Base-by-base conservation (phyloP, 2,329 filamentous ascomycete species). In the Neofusicoccum umdonicola region DNA sequence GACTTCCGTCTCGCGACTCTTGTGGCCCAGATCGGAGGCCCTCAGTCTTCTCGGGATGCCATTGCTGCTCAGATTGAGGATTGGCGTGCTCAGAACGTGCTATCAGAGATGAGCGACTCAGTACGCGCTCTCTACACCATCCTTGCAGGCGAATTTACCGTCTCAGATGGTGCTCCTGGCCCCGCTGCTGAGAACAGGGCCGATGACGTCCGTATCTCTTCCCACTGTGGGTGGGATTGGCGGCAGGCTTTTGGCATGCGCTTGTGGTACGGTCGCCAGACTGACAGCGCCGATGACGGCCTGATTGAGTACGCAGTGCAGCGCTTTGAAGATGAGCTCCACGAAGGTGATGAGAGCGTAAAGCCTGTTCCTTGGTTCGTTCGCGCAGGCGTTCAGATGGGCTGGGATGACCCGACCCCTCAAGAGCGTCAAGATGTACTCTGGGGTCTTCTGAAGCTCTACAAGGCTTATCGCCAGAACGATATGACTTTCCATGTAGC, bases 111-210 rank as follows among this genome's bases (percentile, higher is more conserved):
- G 77, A 88, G 87, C 15, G 89, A 95, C 68, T 84, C 92, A 1
- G 87, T 97, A 50, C 89, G 95, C 63, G 90, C 93, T 8, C 83
- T 99, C 39, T 99, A 97, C 74, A 92, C 96, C 76, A 84, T 99
- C 34, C 82, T 97, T 11, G 87, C 92, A 35, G 95, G 96, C 42
- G 95, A 97, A 68, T 88, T 92, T n/a, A 89, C 91, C 68, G 86
- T 89, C 34, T 93, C 91, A 66, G 87, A 93, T 69, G 95, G 94
- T 11, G 89, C 90, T 72, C 89, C 87, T 68, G 84, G 83, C 2
- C 88, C 86, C 6, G 86, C 91, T 1, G 80, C 89, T 8, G 95
- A 98, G 76, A 92, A 98, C 77, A 88, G 90, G 50, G 85, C 90
- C 44, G 85, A 88, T 13, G 89, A 89, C 0, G 97, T 99, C 73